Base-by-base conservation (phyloP, 2,329 filamentous ascomycete species). In the Neospermospora avenae region DNA sequence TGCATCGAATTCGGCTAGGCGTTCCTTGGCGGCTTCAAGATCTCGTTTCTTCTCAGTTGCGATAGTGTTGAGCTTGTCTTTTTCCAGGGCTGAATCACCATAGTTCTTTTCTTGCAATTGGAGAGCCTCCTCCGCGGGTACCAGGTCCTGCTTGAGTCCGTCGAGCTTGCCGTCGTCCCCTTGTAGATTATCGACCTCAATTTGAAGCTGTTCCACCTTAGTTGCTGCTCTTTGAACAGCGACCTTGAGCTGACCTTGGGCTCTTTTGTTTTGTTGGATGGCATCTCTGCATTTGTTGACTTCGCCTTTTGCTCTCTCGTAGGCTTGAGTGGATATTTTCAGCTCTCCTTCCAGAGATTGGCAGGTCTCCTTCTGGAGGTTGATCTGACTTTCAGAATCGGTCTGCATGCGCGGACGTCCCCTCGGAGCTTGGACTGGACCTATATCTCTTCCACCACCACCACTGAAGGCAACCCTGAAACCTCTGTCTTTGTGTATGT, bases 371-470 rank as follows among this genome's bases (percentile, higher is more conserved):
- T 76, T 76, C 46, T 81, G 78, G 14, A 81, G 74, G 6, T 73
- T 70, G 42, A 93, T 81, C 69, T 91, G 88, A 18, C 82, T 83
- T 59, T 84, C 87, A 25, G 84, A 79, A 70, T 96, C 90, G 0
- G 89, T 87, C 70, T 88, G 88, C 85, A 96, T 96, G n/a, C 92
- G 85, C 24, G 88, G 79, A 10, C 75, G 76, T 41, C 61, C 55
- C 6, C 52, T 48, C 11, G 60, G 57, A 6, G 65, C 62, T 7
- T 59, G 48, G 18, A 88, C 78, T 13, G 83, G 81, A 41, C 77
- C 75, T 39, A 81, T 77, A 51, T 76, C 82, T 24, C 58, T 56
- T 24, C 58, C 46, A 20, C 61, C 73, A 34, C 76, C 74, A 31
- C 77, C 72, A 58, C 59, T 77, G 69, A 74, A 81, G 20, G 77